Base-by-base conservation (phyloP, 2,329 filamentous ascomycete genomes). In the Fusarium humuli region DNA sequence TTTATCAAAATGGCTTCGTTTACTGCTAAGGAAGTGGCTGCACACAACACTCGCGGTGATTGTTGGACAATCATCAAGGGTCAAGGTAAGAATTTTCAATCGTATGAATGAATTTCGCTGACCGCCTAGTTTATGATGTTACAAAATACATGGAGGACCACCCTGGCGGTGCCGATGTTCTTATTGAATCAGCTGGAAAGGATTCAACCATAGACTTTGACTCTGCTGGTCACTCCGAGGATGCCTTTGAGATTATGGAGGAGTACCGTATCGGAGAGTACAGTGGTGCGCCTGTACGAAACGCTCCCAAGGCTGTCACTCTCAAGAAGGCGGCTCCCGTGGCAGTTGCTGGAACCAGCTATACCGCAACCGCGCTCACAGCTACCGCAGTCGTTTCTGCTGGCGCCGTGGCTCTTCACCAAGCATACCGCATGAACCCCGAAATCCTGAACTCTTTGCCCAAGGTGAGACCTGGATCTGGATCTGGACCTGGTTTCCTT, bases 201-300 rank as follows among this genome's bases (percentile, higher is more conserved):
- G 92, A 96, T 80, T 90, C 91, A 49, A 93, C 91, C 45, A 90
- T 93, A 77, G 91, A 89, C 44, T 96, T 94, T 76, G 92, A 96
- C 81, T 91, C 94, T 75, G 92, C 93, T 40, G 93, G 93, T 46
- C 93, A 97, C 83, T 94, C 91, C 48, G 91, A 93, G 25, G 84
- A 85, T 58, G 83, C 83, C 5, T 78, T 74, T 53, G 82, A 83
- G 41, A 81, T 83, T 48, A 81, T 85, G 78, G 76, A 75, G 4
- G 63, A 75, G 14, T 82, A 77, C 56, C 69, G 69, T 42, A 49
- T 85, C 34, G 83, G 83, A 20, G 78, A 76, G 30, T 75, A 82
- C 58, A 79, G 78, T 55, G 80, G 78, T 41, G 74, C 62, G 14
- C 65, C 69, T 1, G 63, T 41, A 1, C 52, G 61, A 45, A 54